phyloP scores from a whole-genome alignment of 805 yeast genomes.

The Kuraishia borneana region DNA sequence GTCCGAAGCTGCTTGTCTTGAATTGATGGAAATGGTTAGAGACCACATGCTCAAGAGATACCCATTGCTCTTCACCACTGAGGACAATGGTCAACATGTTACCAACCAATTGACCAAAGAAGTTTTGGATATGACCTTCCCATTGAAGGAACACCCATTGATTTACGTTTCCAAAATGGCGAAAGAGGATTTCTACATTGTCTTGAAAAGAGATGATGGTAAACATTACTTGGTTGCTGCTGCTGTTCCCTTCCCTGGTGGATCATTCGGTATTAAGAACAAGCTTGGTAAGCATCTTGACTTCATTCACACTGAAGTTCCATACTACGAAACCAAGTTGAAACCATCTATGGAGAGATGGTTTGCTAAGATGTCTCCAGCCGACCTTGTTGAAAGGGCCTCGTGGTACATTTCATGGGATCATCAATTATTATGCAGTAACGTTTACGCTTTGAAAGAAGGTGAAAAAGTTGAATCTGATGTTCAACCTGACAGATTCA shows the following conservation, averaged over 20 bases:
- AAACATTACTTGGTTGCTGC: slow-evolving; percentile 58
- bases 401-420: slow-evolving; percentile 73
- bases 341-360: slow-evolving; percentile 64
- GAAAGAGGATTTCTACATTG: slow-evolving; percentile 66
- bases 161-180: slow-evolving; percentile 56
- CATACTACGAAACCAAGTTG: slow-evolving; percentile 56
- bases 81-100: slow-evolving; percentile 38
- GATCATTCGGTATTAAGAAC: slow-evolving; percentile 50
- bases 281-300: slow-evolving; percentile 56
- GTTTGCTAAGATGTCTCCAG: slow-evolving; percentile 51
- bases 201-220: slow-evolving; percentile 42
- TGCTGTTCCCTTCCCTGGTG: slow-evolving; percentile 75
- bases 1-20: slow-evolving; percentile 47
- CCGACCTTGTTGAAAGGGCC: slow-evolving; percentile 62
- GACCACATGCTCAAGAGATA: slow-evolving; percentile 51
- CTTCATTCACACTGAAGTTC: slow-evolving; percentile 56
- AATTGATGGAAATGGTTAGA: slow-evolving; percentile 51
- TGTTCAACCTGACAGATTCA: slow-evolving; percentile 38
- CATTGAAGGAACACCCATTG: slow-evolving; percentile 55
- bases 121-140: slow-evolving; percentile 44
- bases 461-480: slow-evolving; percentile 35
- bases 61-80: slow-evolving; percentile 46
- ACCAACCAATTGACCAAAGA: slow-evolving; percentile 55
- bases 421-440: slow-evolving; percentile 44
- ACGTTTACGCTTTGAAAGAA: slow-evolving; percentile 36